Base-by-base conservation (phyloP, 208 protist genomes). In the Crithidia fasciculata region DNA sequence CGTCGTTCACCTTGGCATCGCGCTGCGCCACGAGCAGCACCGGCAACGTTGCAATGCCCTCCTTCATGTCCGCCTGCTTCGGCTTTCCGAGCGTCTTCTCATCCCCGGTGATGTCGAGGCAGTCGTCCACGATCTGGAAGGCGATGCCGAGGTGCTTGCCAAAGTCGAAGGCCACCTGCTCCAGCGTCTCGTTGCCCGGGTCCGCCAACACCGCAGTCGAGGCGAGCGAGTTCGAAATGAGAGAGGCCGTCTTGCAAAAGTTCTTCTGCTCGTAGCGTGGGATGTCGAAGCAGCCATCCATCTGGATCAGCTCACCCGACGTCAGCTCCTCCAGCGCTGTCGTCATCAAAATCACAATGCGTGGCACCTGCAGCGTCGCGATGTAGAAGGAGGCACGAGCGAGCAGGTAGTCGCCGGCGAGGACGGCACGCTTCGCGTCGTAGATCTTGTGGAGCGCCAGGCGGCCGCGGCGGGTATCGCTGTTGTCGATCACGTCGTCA, bases 401-500 rank as follows among this genome's bases (percentile, higher is more conserved):
- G 0, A 99, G 86, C 13, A 99, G 87, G 82, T 93, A 99, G 50
- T 99, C 97, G 13, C 97, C 97, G 16, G 95, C 93, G 10, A 99
- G 83, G 28, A 99, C 95, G 0, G 96, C 92, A 9, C 87, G 76
- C 76, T 95, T 96, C 15, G 89, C 85, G 59, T 94, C 95, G 74
- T 95, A 91, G 39, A 92, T 83, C 37, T 80, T 73, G 74, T 97
- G 91, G n/a, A 97, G 79, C 2, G 94, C 84, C 0, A 84, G 79
- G 9, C 89, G 71, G 15, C 95, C 94, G n/a, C 97, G 87, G 67
- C 97, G 93, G 9, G 90, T 98, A 49, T 95, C 88, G 37, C 93
- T 91, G 36, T 95, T 88, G 72, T 99, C 97, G 63, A 99, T 94
- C 13, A 99, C 96, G 79, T 99, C 97, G 76, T 99, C 97, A 69